Conservation (phyloP, 805 yeast genomes). For the Pichia rugopelliculosa region DNA sequence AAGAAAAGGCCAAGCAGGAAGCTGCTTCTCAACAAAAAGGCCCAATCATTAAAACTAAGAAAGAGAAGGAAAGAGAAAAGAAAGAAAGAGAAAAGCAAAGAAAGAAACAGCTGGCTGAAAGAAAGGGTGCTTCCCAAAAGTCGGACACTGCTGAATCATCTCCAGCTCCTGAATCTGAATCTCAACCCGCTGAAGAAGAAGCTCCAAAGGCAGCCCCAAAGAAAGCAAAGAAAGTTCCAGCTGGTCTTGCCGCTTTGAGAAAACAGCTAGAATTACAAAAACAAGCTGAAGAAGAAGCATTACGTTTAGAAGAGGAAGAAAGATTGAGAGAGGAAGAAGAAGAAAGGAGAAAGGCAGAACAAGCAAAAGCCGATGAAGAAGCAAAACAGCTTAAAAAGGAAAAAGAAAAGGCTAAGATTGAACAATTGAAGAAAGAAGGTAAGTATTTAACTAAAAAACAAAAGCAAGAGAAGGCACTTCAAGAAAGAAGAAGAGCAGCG, state of each 20-base stretch:
- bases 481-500: slow-evolving; percentile 85
- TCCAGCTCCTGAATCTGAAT: slow-evolving; percentile 11
- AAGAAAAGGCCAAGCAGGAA: slow-evolving; percentile 26
- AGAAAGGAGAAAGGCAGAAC: slow-evolving; percentile 44
- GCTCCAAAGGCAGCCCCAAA: slow-evolving; percentile 27
- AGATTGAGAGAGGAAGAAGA: slow-evolving; percentile 42
- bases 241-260: slow-evolving; percentile 86
- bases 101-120: slow-evolving; percentile 84
- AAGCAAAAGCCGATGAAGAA: slow-evolving; percentile 58
- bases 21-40: slow-evolving; percentile 30
- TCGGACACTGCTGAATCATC: slow-evolving; percentile 36
- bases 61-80: slow-evolving; percentile 91
- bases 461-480: slow-evolving; percentile 79
- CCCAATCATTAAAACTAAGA: slow-evolving; percentile 79
- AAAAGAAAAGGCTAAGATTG: slow-evolving; percentile 77
- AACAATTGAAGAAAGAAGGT: slow-evolving; percentile 93
- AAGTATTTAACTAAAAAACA: slow-evolving; percentile 90
- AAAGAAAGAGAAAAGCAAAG: slow-evolving; percentile 85
- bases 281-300: slow-evolving; percentile 79
- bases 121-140: slow-evolving; percentile 55
- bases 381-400: slow-evolving; percentile 69
- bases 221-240: slow-evolving; percentile 74
- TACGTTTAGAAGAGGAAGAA: slow-evolving; percentile 65
- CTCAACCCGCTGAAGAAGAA: slow-evolving; percentile 16
- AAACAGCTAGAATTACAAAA: slow-evolving; percentile 84